A percentile compares a stretch with the other conserved stretches of the same genome.
These are phyloP conservation scores for Colletotrichum noveboracense DNA, from an alignment of 2,329 filamentous ascomycete species.

Conservation along the genomic window DNA sequence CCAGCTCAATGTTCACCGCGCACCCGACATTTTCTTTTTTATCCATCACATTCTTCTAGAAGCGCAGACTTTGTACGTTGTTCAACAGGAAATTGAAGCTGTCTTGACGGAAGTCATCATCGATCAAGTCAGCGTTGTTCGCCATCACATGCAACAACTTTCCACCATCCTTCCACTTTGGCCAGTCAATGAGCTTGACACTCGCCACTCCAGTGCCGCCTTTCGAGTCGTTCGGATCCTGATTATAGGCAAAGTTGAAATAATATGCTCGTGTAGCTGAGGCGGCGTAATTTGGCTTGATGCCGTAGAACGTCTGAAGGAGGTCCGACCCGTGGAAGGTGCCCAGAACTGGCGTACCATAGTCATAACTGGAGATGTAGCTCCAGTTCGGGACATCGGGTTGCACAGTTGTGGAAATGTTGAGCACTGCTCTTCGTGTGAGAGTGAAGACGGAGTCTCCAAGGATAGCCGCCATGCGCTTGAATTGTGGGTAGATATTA, in stretches of 20 bases:
- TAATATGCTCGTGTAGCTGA: constrained; percentile 60
- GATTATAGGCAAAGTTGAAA: constrained; percentile 59
- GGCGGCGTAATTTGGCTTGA: constrained; percentile 52
- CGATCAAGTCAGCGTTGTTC: constrained; percentile 9
- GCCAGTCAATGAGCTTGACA: constrained; percentile 22
- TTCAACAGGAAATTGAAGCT: constrained; percentile 22
- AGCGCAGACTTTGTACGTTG: constrained; percentile 9
- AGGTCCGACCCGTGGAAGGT: constrained; percentile 68
- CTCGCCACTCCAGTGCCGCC: constrained; percentile 23
- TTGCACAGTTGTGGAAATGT: constrained; percentile 39
- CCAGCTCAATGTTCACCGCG: neutral
- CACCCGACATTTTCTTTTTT: neutral
- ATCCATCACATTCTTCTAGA: neutral
- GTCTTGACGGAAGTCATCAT: constrained; percentile 24
- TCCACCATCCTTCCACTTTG: constrained; percentile 44
- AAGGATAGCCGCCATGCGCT: constrained; percentile 65
- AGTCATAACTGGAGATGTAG: constrained; percentile 64
- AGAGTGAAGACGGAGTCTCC: constrained; percentile 64
- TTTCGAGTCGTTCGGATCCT: constrained; percentile 58
- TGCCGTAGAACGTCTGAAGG: constrained; percentile 58
- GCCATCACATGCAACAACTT: constrained; percentile 36
- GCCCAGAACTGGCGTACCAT: constrained; percentile 65
- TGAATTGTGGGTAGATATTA: constrained; percentile 69
- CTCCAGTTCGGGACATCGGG: constrained; percentile 60
- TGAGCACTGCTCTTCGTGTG: constrained; percentile 48